Conservation (phyloP, 2,329 filamentous ascomycete species). For the Thelonectria rubi region DNA sequence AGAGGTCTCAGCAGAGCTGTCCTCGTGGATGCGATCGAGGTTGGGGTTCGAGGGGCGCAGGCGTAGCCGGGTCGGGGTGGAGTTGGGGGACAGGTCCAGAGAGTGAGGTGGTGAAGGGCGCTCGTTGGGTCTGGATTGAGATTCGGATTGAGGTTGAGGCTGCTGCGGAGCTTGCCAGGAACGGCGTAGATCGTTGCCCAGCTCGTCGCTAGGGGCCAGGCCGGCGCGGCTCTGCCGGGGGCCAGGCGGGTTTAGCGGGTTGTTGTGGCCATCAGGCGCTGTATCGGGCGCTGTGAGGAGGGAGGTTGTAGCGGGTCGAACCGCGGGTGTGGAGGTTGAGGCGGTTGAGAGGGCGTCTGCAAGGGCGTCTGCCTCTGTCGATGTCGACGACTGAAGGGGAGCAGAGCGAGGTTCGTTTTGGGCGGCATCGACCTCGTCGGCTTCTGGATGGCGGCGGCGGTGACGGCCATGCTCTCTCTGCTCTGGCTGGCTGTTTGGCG, state of each 20-base stretch:
- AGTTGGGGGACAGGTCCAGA: conserved; percentile 31
- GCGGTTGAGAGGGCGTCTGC: conserved; percentile 5
- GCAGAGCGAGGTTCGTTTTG: neutral
- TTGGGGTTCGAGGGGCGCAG: conserved; percentile 36
- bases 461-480: neutral
- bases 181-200: conserved; percentile 33
- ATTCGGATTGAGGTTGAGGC: conserved; percentile 34
- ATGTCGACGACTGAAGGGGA: neutral
- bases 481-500: neutral
- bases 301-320: conserved; percentile 35
- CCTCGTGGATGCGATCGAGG: conserved; percentile 41
- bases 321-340: conserved; percentile 17
- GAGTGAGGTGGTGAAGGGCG: conserved; percentile 34
- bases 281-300: conserved; percentile 24
- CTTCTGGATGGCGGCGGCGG: neutral
- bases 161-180: conserved; percentile 27
- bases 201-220: conserved; percentile 38
- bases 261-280: conserved; percentile 35
- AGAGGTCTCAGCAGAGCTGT: conserved; percentile 27
- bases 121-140: conserved; percentile 34
- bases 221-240: conserved; percentile 36
- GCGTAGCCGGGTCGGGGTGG: conserved; percentile 34
- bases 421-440: neutral
- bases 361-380: conserved; percentile 13
- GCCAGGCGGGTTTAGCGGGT: conserved; percentile 28